Base-by-base conservation (phyloP, 1,284 basidiomycete genomes). In the Cryptococcus neoformans region DNA sequence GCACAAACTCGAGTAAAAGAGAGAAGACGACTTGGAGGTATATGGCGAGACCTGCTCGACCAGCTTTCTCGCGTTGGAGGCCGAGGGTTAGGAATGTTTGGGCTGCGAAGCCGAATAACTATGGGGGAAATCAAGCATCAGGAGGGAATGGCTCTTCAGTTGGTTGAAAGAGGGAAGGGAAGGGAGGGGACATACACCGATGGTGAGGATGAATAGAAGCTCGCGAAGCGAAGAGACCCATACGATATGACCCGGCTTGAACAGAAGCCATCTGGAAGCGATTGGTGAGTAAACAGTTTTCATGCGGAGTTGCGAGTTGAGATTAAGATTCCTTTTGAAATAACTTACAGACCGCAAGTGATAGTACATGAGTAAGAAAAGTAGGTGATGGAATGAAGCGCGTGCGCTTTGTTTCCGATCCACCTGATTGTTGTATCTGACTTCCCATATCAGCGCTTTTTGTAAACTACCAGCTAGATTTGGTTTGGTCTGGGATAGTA, bases 321-420 rank as follows among this genome's bases (percentile, higher is more conserved):
- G 21, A 21, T 21, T 21, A 21, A 21, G 21, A 21, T 21, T 21
- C 21, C 21, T 21, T 21, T 21, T 21, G 21, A 14, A 42, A 42
- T 10, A 11, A 67, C 68, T 53, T 74, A 81, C 59, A 84, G 59
- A 9, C 77, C 72, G 1, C 83, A 80, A 1, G 83, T 82, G 42
- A 87, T 72, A 2, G 86, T 81, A 58, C 84, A 86, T 65, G 84
- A 81, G 34, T 82, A 74, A 0, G 87, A 84, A 67, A 89, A 90
- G 56, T 83, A 86, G 2, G 82, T 80, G 60, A 90, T 81, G n/a
- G 83, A 82, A 68, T 92, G 89, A 54, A 90, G 75, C 0, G 88
- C 81, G 64, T 88, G 86, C 4, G 88, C 88, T 0, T 85, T 82
- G 59, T 82, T 85, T 2, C 89, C 89, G 36, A 90, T 87, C 6